phyloP scores from a whole-genome alignment of 163 green algal species.

The Volvox carteri region DNA sequence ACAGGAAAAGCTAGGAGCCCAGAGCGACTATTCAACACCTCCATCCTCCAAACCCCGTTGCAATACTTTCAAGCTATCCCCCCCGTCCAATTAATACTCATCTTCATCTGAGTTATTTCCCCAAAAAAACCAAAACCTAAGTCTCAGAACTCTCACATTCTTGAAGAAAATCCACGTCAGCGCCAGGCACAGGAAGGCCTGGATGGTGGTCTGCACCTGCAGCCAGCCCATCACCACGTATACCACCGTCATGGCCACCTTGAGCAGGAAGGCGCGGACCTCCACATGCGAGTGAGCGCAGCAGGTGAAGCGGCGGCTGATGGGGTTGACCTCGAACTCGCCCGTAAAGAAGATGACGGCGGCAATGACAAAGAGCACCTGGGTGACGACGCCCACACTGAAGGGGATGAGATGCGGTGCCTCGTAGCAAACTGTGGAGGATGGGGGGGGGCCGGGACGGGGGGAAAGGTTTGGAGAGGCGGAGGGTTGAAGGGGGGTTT shows the following conservation, averaged over 20 bases:
- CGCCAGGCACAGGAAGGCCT: constrained; percentile 48
- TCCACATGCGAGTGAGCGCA: constrained; percentile 56
- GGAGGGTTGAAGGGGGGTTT: background rate
- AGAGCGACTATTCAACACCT: too few relatives aligned
- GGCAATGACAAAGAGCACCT: constrained; percentile 34
- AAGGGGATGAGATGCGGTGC: constrained; percentile 48
- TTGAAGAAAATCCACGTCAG: constrained; percentile 56
- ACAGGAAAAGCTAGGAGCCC: too few relatives aligned
- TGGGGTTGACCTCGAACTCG: constrained; percentile 64
- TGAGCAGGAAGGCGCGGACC: constrained; percentile 48
- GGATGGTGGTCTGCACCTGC: constrained; percentile 38
- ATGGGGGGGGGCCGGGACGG: background rate
- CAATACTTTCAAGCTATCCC: too few relatives aligned
- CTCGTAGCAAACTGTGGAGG: constrained; percentile 41
- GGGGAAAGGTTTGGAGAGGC: background rate
- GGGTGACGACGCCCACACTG: constrained; percentile 24
- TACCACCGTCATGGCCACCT: constrained; percentile 46
- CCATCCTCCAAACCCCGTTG: too few relatives aligned
- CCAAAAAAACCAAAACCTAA: background rate
- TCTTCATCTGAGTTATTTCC: too few relatives aligned
- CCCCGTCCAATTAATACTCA: too few relatives aligned
- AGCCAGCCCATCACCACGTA: constrained; percentile 49
- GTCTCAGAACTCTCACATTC: background rate
- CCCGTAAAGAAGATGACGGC: constrained; percentile 59
- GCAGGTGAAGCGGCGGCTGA: constrained; percentile 54